Evolutionary conservation across 345 rosid genomes (phyloP).

Genomic region (Ceriops tagal): DNA sequence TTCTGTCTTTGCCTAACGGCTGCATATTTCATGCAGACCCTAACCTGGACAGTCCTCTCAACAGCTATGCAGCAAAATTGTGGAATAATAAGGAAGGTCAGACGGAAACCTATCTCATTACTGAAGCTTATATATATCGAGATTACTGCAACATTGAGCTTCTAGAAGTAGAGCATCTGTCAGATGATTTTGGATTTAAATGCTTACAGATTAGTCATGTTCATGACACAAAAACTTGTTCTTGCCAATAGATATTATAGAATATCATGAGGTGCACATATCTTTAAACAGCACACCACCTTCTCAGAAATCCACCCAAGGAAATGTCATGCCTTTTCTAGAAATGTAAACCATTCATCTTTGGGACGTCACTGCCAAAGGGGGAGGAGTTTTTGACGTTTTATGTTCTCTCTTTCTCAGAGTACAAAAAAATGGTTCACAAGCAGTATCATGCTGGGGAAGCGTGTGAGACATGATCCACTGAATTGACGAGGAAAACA

Average conservation of each 20-base stretch:
- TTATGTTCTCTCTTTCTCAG: conserved; percentile 10
- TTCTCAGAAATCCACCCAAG: no score
- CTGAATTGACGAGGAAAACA: background rate
- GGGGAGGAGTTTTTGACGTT: background rate
- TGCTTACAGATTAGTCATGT: background rate
- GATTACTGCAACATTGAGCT: background rate
- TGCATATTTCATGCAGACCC: conserved; percentile 17
- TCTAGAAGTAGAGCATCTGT: background rate
- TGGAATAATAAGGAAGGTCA: conserved; percentile 28
- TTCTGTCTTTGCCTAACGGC: background rate
- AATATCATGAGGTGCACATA: background rate
- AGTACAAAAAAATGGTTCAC: conserved; percentile 17
- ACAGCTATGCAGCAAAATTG: conserved; percentile 27
- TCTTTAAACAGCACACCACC: background rate
- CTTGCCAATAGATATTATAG: background rate
- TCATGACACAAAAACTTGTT: background rate
- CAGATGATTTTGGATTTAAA: background rate
- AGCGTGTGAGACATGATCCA: conserved; percentile 31
- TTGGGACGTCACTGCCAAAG: no score
- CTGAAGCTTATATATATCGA: background rate
- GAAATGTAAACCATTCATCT: no score
- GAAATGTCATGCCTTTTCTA: no score
- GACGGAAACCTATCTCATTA: conserved; percentile 1
- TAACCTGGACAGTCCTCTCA: conserved; percentile 27
- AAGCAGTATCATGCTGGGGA: conserved; percentile 29